These are phyloP conservation scores for Plasmodium gonderi DNA, from an alignment of 169 alveolate species.

Conservation along the genomic window DNA sequence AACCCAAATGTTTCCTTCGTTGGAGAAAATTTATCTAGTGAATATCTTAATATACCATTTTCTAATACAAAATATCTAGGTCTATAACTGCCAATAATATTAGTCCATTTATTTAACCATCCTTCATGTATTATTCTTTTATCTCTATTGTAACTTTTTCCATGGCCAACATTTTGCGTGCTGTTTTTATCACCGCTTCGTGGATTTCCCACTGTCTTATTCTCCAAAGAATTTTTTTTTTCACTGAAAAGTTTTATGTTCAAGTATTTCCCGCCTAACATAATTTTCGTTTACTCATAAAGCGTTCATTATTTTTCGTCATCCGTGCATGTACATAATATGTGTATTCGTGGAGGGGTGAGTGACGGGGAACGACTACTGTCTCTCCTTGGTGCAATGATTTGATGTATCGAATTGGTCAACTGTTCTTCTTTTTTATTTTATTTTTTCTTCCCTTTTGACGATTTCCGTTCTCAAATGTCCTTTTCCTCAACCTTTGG, in stretches of 20 bases:
- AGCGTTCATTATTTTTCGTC: not conserved
- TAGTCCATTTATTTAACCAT: constrained; percentile 91
- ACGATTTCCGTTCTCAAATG: not conserved
- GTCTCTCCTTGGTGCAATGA: no score
- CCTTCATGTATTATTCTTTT: constrained; percentile 86
- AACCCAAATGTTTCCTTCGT: constrained; percentile 83
- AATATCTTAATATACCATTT: constrained; percentile 84
- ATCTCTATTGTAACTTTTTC: constrained; percentile 33
- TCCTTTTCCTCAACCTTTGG: not conserved
- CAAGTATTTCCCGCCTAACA: constrained; percentile 63
- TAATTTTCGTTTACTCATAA: not conserved
- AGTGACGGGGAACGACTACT: no score
- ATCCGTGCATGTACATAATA: not conserved
- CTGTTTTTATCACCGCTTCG: not conserved
- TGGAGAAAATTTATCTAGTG: constrained; percentile 83
- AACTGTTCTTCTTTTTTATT: not conserved
- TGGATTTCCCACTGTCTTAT: not conserved
- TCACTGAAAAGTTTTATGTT: constrained; percentile 61
- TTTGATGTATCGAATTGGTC: no score
- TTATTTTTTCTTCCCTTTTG: not conserved
- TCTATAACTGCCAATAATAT: constrained; percentile 88
- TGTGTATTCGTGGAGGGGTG: not conserved
- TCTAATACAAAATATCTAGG: constrained; percentile 88
- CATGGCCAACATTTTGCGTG: not conserved
- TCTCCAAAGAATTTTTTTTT: not conserved